Conservation (phyloP, 495 filamentous ascomycete species). For the Talaromyces adpressus region DNA sequence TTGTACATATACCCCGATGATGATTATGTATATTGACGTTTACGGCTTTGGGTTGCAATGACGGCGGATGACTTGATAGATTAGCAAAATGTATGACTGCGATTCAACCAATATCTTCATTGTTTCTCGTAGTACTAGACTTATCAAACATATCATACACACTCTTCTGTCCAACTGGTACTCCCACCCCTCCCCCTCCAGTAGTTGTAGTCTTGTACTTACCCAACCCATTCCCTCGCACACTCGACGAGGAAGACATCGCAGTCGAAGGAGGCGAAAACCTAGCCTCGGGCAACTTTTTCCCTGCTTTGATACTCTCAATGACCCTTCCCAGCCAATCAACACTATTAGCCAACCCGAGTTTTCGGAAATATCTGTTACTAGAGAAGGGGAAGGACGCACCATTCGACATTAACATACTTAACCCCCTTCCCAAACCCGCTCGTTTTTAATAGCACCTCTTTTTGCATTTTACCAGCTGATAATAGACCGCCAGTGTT, state of each 20-base stretch:
- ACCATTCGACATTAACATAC: slow-evolving; percentile 83
- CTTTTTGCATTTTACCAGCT: slow-evolving; percentile 74
- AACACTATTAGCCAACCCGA: background rate
- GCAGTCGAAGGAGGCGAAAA: slow-evolving; percentile 45
- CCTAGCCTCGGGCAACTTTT: slow-evolving; percentile 63
- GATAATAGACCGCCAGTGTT: slow-evolving; percentile 37
- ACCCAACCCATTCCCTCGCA: background rate
- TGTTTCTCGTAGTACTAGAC: background rate
- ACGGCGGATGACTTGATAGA: background rate
- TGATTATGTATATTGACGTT: background rate
- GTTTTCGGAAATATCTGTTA: too few relatives aligned
- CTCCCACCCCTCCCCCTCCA: background rate
- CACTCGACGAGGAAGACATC: background rate
- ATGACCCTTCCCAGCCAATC: slow-evolving; percentile 48
- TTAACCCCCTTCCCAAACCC: slow-evolving; percentile 54
- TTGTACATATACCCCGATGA: slow-evolving; percentile 5
- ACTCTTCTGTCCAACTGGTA: slow-evolving; percentile 43
- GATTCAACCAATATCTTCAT: background rate
- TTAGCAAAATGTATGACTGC: background rate
- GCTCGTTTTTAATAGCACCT: slow-evolving; percentile 58
- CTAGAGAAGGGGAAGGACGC: slow-evolving; percentile 24
- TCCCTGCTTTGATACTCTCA: slow-evolving; percentile 71
- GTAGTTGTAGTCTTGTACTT: background rate
- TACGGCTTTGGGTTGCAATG: background rate
- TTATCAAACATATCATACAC: slow-evolving; percentile 23